Evolutionary conservation across 805 yeast species (phyloP), one percentile per base, ranked within the genome.

Genomic region (Candida ascalaphidarum): DNA sequence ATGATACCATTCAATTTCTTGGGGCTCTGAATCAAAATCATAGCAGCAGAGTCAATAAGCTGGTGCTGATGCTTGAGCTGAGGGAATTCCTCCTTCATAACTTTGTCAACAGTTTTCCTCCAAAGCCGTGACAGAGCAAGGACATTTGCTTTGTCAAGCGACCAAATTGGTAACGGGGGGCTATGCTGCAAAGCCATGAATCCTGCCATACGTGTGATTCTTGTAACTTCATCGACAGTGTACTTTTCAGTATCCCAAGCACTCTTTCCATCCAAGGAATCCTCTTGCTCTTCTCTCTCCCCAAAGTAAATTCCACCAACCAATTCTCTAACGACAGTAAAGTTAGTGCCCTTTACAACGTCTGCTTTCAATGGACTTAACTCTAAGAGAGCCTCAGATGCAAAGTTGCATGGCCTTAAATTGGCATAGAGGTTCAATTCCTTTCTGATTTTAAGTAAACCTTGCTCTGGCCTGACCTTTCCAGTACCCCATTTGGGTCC

Each of bases 401-500:
- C 94, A 63, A 92, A 92, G 61, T 79, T 82, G 61, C 97, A 89
- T 26, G 98, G 98, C 58, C 98, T 81, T 58, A 92, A 72, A 60
- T 92, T 92, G 34, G 98, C 98, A 56, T 92, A 92, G 42, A 92
- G 67, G 55, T 81, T 82, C 52, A 92, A 73, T 56, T 86, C 97
- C 58, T 92, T 92, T 61, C 98, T 77, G 56, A 92, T 89, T 64
- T 88, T 74, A 40, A 92, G 71, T 42, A 92, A 71, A 35, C 98
- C 98, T 61, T 85, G 97, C 58, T 92, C 98, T 29, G 98, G 98
- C 64, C 98, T 78, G 26, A 89, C 97, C 9, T 70, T 50, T 28
- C 96, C 96, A 16, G 96, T 83, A 21, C 97, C 97, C 98, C 98
- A 92, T 62, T 92, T 92, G 36, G 98, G 98, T 19, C 98, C 98